phyloP scores from a whole-genome alignment of 2,329 filamentous ascomycete species.

The Trichoderma sp. region DNA sequence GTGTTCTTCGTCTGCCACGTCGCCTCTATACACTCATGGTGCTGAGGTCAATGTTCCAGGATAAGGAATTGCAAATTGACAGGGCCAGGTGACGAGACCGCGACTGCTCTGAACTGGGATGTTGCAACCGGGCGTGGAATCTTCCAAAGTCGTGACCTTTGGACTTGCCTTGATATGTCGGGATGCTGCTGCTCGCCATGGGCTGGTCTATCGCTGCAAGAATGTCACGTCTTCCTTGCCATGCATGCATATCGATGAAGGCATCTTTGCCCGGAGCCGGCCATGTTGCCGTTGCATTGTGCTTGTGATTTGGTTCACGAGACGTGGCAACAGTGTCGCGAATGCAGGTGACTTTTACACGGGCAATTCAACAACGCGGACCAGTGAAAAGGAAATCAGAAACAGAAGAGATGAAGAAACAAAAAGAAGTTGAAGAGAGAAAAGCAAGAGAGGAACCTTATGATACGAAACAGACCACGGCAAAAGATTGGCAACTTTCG shows the following conservation, averaged over 20 bases:
- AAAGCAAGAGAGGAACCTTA: not conserved
- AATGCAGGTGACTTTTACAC: conserved; percentile 4
- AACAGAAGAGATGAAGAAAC: not conserved
- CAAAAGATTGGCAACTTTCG: not conserved
- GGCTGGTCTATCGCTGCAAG: conserved; percentile 15
- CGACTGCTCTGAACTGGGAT: conserved; percentile 1
- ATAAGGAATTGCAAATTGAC: conserved; percentile 13
- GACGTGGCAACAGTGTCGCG: not conserved
- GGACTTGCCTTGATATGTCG: conserved; percentile 27
- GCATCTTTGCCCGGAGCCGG: not conserved
- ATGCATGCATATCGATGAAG: conserved; percentile 2
- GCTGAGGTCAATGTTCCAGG: conserved; percentile 23
- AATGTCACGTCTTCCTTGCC: conserved; percentile 19
- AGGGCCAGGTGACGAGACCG: conserved; percentile 17
- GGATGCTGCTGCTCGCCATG: conserved; percentile 11
- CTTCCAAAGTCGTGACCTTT: conserved; percentile 26
- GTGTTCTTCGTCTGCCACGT: conserved; percentile 23
- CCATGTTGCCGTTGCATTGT: conserved; percentile 4
- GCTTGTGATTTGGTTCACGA: not conserved
- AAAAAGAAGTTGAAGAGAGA: conserved; percentile 1
- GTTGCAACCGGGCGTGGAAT: conserved; percentile 17
- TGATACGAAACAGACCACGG: not conserved
- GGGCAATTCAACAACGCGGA: not conserved
- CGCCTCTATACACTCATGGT: conserved; percentile 10
- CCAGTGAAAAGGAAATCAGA: not conserved